phyloP scores from a whole-genome alignment of 257 asterid species.

The Orobanche coerulescens region DNA sequence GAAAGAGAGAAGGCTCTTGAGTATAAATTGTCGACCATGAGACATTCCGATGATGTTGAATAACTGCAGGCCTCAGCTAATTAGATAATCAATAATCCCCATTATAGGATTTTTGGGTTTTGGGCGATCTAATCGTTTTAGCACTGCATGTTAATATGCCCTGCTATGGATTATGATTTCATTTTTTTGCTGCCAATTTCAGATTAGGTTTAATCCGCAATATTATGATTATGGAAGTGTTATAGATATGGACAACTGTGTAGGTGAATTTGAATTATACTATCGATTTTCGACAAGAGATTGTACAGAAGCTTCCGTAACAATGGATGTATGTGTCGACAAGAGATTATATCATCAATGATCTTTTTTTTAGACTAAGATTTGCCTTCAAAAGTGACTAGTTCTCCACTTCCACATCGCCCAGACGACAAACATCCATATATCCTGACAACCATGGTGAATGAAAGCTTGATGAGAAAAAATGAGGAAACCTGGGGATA shows the following conservation, averaged over 20 bases:
- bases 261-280: slow-evolving; percentile 4
- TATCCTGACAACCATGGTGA: no score
- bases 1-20: slow-evolving; percentile 8
- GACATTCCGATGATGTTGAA: slow-evolving; percentile 9
- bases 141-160: not conserved
- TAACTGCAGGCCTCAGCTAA: not conserved
- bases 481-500: no score
- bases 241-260: slow-evolving; percentile 8
- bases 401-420: no score
- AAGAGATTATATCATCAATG: no score
- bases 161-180: slow-evolving; percentile 11
- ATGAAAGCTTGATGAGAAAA: no score
- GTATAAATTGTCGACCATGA: slow-evolving; percentile 5
- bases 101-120: slow-evolving; percentile 8
- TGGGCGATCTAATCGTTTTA: not conserved
- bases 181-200: not conserved
- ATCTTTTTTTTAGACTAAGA: no score
- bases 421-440: no score
- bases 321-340: no score
- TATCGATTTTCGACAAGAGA: slow-evolving; percentile 1
- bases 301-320: slow-evolving; percentile 19
- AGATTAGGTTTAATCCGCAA: slow-evolving; percentile 3
- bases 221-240: slow-evolving; percentile 6
- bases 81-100: not conserved
- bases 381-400: no score